These are phyloP conservation scores for Amaranthus hypochondriacus DNA, from an alignment of 148 eudicot genomes.

Conservation along the genomic window DNA sequence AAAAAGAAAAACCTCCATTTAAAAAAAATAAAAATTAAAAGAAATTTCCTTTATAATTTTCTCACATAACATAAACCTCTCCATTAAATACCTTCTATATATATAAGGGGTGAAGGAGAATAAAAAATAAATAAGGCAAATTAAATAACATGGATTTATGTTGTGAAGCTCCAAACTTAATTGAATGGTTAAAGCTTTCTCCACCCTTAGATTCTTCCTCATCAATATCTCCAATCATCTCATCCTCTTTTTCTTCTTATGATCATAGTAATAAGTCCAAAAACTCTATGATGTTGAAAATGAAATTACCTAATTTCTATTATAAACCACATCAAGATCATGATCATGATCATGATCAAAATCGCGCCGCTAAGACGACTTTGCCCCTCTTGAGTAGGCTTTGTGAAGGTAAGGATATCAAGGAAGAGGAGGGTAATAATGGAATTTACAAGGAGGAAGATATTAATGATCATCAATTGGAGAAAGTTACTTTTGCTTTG, in stretches of 20 bases:
- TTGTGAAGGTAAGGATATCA: constrained; percentile 23
- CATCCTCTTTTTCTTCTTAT: constrained; percentile 25
- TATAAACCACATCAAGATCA: constrained; percentile 20
- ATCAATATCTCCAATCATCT: constrained; percentile 12
- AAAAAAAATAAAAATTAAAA: constrained; percentile 1
- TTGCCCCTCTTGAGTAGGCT: constrained; percentile 48
- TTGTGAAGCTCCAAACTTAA: too few species aligned
- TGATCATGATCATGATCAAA: constrained; percentile 18
- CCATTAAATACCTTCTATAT: neutral
- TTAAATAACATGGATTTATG: too few species aligned
- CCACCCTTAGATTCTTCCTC: neutral
- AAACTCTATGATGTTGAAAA: constrained; percentile 28
- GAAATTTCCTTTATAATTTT: constrained; percentile 10
- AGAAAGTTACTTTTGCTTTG: constrained; percentile 38
- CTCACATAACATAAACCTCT: constrained; percentile 23
- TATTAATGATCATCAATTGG: constrained; percentile 13
- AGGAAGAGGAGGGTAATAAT: constrained; percentile 28
- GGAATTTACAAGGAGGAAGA: constrained; percentile 26
- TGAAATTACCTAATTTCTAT: constrained; percentile 27
- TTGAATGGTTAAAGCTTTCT: too few species aligned
- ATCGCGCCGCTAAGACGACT: constrained; percentile 28
- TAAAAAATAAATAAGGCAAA: constrained; percentile 15
- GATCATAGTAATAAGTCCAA: neutral
- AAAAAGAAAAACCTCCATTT: too few species aligned
- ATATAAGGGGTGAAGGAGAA: too few species aligned